Percentiles rank a stretch among this genome's conserved stretches.
Conservation (phyloP, 2,329 filamentous ascomycete genomes). For the Endothia cerciana region DNA sequence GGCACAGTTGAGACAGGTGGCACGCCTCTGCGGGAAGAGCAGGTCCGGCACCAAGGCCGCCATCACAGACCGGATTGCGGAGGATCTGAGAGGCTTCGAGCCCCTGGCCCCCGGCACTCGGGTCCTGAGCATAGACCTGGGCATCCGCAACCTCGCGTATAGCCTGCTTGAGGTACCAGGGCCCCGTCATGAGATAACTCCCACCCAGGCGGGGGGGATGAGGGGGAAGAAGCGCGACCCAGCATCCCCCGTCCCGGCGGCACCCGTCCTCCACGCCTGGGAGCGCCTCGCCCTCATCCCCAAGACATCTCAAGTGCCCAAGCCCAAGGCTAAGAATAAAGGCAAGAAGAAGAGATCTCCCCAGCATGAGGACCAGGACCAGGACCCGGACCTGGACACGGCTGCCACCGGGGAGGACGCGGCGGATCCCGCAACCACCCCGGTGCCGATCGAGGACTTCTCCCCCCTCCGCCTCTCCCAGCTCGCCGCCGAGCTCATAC, state of each 20-base stretch:
- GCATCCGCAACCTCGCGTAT: constrained; percentile 79
- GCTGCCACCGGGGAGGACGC: not conserved
- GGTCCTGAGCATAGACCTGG: constrained; percentile 82
- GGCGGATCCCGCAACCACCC: constrained; percentile 10
- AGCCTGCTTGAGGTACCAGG: constrained; percentile 55
- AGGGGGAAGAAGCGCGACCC: not conserved
- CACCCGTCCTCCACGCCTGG: constrained; percentile 33
- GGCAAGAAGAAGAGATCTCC: not conserved
- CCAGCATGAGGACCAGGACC: not conserved
- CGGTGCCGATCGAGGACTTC: constrained; percentile 35
- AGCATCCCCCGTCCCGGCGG: constrained; percentile 12
- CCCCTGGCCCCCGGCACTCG: constrained; percentile 42
- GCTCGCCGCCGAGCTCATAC: constrained; percentile 40
- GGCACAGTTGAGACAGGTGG: constrained; percentile 21
- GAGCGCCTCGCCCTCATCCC: constrained; percentile 32
- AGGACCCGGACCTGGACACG: constrained; percentile 14
- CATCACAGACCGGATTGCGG: constrained; percentile 54
- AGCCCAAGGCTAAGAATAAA: not conserved
- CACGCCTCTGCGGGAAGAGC: constrained; percentile 24
- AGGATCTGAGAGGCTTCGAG: constrained; percentile 37
- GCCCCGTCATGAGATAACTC: not conserved
- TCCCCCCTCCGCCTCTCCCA: constrained; percentile 41
- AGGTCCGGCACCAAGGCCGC: constrained; percentile 58
- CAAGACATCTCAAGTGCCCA: constrained; percentile 25
- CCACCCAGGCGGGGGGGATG: not conserved